Percentiles rank a stretch among this genome's conserved stretches.
Evolutionary conservation across 768 basidiomycete genomes (phyloP).

Genomic region (Austroboletus eburneus): DNA sequence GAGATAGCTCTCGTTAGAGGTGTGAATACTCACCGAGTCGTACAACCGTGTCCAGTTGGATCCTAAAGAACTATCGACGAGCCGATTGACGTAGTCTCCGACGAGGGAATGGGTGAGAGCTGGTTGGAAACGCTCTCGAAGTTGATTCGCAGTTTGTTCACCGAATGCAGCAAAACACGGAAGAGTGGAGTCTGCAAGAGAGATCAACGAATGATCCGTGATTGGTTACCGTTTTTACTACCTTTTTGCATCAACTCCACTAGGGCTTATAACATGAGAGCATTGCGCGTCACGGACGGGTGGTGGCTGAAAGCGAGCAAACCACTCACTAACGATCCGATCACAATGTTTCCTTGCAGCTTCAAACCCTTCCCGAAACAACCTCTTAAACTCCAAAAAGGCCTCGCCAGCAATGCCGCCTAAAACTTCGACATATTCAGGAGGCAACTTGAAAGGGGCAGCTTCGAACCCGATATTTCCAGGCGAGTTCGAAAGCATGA

Average conservation of each 20-base stretch:
- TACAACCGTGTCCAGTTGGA: constrained; percentile 95
- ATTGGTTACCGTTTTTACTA: constrained; percentile 25
- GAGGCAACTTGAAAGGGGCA: constrained; percentile 95
- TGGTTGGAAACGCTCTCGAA: constrained; percentile 93
- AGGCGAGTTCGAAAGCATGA: constrained; percentile 95
- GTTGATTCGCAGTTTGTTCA: constrained; percentile 81
- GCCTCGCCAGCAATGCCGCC: constrained; percentile 77
- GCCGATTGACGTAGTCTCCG: constrained; percentile 82
- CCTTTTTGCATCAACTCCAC: constrained; percentile 99
- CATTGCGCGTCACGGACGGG: constrained; percentile 2
- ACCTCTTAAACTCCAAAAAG: constrained; percentile 76
- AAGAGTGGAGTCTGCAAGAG: constrained; percentile 67
- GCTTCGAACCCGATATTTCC: constrained; percentile 98
- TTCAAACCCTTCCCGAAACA: constrained; percentile 94
- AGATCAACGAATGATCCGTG: constrained; percentile 1
- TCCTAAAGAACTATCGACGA: constrained; percentile 87
- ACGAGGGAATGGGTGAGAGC: constrained; percentile 80
- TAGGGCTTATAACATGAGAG: constrained; percentile 53
- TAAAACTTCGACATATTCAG: constrained; percentile 94
- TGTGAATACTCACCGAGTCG: constrained; percentile 66
- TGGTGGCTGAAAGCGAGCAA: background rate
- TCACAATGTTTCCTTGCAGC: constrained; percentile 94
- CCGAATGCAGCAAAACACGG: constrained; percentile 91
- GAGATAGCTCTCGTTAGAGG: background rate
- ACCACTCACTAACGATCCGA: constrained; percentile 77